Evolutionary conservation across 2,329 filamentous ascomycete species (phyloP).

Genomic region (Mollisiaceae sp.): DNA sequence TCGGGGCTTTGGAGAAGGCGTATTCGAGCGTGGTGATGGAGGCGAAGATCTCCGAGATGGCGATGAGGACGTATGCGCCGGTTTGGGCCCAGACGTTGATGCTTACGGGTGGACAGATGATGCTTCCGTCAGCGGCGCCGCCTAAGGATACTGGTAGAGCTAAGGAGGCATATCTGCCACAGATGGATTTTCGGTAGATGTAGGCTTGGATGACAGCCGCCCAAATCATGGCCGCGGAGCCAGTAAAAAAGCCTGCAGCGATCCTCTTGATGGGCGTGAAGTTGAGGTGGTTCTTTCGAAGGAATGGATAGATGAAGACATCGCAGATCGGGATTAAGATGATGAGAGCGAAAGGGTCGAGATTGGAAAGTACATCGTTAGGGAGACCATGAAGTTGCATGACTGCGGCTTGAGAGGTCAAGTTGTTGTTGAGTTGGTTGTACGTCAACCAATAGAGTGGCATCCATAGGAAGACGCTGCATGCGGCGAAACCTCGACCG

Average conservation of each 20-base stretch:
- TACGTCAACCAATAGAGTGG: constrained; percentile 50
- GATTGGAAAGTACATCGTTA: constrained; percentile 78
- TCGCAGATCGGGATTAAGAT: constrained; percentile 78
- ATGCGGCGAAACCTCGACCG: constrained; percentile 70
- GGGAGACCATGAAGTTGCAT: constrained; percentile 73
- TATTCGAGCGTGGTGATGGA: constrained; percentile 72
- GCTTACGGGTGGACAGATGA: constrained; percentile 51
- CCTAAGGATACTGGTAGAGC: constrained; percentile 41
- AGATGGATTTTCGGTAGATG: constrained; percentile 68
- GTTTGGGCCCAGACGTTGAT: constrained; percentile 70
- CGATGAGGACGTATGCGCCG: constrained; percentile 53
- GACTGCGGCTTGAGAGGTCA: constrained; percentile 67
- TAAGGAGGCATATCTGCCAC: constrained; percentile 58
- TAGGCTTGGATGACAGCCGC: constrained; percentile 63
- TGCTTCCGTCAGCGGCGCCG: constrained; percentile 50
- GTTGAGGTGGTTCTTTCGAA: constrained; percentile 65
- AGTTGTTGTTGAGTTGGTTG: constrained; percentile 60
- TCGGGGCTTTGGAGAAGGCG: constrained; percentile 77
- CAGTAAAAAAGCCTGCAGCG: constrained; percentile 70
- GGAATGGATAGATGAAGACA: constrained; percentile 68
- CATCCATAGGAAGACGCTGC: constrained; percentile 67
- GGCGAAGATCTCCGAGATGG: constrained; percentile 62
- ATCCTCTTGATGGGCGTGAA: constrained; percentile 82
- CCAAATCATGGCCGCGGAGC: constrained; percentile 63
- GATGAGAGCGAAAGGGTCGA: constrained; percentile 77